phyloP scores from a whole-genome alignment of 2,329 filamentous ascomycete genomes.

The Hortaea werneckii region DNA sequence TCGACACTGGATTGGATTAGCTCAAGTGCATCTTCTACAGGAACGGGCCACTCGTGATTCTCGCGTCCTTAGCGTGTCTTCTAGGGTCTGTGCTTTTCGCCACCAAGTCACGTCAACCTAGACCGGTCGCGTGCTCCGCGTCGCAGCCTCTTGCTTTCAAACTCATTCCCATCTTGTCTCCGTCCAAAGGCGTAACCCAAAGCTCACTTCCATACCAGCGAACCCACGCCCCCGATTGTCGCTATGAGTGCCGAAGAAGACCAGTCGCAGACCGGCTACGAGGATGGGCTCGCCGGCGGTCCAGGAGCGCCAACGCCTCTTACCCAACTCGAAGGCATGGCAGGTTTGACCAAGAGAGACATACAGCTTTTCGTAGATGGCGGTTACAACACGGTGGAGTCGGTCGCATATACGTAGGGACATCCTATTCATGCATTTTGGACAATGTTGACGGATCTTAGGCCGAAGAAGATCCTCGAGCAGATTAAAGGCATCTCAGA shows the following conservation, averaged over 20 bases:
- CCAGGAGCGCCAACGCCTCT: constrained; percentile 92
- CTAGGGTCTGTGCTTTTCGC: neutral
- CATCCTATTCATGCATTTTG: neutral
- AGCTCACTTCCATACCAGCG: neutral
- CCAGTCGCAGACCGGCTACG: constrained; percentile 61
- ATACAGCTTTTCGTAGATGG: constrained; percentile 88
- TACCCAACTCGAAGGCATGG: constrained; percentile 75
- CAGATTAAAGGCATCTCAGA: constrained; percentile 98
- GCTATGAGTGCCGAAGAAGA: constrained; percentile 44
- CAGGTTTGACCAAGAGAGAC: constrained; percentile 85
- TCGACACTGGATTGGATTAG: too few relatives aligned
- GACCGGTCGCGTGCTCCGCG: neutral
- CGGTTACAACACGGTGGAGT: constrained; percentile 90
- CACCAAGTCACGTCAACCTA: neutral
- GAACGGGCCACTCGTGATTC: too few relatives aligned
- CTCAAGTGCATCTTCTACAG: too few relatives aligned
- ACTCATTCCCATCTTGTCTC: neutral
- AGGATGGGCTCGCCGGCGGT: constrained; percentile 64
- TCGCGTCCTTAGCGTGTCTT: too few relatives aligned
- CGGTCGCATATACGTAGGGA: constrained; percentile 79
- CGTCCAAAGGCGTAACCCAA: neutral
- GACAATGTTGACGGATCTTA: constrained; percentile 26
- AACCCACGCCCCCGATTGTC: neutral
- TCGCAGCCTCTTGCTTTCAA: neutral
- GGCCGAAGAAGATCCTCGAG: constrained; percentile 65